Conservation (phyloP, 2,329 filamentous ascomycete species). For the Thelonectria rubi region DNA sequence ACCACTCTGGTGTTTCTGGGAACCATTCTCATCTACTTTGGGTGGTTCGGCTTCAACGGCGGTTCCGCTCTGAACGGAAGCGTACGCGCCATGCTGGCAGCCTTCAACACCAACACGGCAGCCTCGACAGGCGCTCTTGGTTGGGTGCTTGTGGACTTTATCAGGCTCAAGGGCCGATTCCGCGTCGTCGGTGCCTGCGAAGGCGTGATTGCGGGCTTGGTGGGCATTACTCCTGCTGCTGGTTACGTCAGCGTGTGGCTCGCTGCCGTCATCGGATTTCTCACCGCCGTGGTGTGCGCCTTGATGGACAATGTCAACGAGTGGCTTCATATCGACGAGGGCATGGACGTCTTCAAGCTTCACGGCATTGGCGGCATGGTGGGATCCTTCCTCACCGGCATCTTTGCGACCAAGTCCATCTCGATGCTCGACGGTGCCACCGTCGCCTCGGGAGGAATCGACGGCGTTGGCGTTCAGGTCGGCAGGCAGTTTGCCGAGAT, state of each 20-base stretch:
- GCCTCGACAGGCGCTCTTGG: slow-evolving; percentile 62
- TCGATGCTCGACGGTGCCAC: slow-evolving; percentile 61
- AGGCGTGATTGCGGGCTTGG: slow-evolving; percentile 64
- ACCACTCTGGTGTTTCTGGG: slow-evolving; percentile 70
- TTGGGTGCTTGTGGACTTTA: slow-evolving; percentile 63
- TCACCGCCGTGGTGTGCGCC: slow-evolving; percentile 59
- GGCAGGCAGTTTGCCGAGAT: slow-evolving; percentile 28
- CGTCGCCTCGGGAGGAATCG: slow-evolving; percentile 27
- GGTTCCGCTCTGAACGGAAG: slow-evolving; percentile 59
- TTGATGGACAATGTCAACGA: slow-evolving; percentile 59
- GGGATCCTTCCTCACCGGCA: slow-evolving; percentile 64
- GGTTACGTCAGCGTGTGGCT: slow-evolving; percentile 63
- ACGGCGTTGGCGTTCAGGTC: slow-evolving; percentile 24
- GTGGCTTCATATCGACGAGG: slow-evolving; percentile 63
- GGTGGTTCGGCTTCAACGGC: slow-evolving; percentile 64
- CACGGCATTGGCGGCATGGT: slow-evolving; percentile 68
- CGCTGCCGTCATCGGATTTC: slow-evolving; percentile 59
- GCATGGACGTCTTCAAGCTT: slow-evolving; percentile 67
- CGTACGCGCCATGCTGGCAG: slow-evolving; percentile 61
- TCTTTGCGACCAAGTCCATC: slow-evolving; percentile 62
- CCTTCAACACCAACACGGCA: slow-evolving; percentile 66
- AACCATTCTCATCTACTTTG: slow-evolving; percentile 72
- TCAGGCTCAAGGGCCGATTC: slow-evolving; percentile 52
- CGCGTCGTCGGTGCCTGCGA: slow-evolving; percentile 35
- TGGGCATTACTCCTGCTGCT: slow-evolving; percentile 66